Base-by-base conservation (phyloP, 108 stramenopile genomes). In the Nitzschia inconspicua region DNA sequence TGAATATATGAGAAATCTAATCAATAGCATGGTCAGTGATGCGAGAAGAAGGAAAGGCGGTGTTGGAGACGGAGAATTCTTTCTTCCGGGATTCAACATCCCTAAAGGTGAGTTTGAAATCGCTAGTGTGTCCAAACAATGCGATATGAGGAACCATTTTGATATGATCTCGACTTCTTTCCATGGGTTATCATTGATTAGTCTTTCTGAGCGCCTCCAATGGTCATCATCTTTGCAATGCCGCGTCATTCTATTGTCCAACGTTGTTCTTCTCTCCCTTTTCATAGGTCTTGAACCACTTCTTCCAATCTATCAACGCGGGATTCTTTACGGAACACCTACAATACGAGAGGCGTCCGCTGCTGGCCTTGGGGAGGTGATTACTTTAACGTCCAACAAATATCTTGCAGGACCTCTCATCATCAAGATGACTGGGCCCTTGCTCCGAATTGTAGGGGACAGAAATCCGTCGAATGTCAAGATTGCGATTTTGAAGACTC, bases 381-480 rank as follows among this genome's bases (percentile, higher is more conserved):
- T 99, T 8, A 72, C 78, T 42, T 49, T 98, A 20, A 97, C 97
- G 14, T 66, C 77, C 7, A 61, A 90, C 31, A 95, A 89, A 59
- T 95, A 62, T 53, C 71, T 95, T 37, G 90, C 90, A 18, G 93
- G 89, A 20, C 96, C 96, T 13, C 65, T 94, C 54, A 74, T 98
- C 24, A 87, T 97, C 66, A 99, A 99, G 70, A 81, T 98, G 70
- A 93, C 94, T 9, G 99, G 99, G 23, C 97, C 97, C 10, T 83
- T 99, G 49, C 90, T 99, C 46, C 93, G 99, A 39, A 94, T 99
- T 58, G 96, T 98, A 13, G 96, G 96, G 26, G 97, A 99, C 60
- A 72, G 97, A 19, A 97, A 96, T 62, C 88, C 95, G 37, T 66
- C 86, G 19, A 84, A 77, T 26, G 97, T 98, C 27, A 97, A 98